A percentile compares a stretch with the other conserved stretches of the same genome.
These are phyloP conservation scores for Puccinia sorghi DNA, from an alignment of 1,284 basidiomycete species.

Conservation along the genomic window DNA sequence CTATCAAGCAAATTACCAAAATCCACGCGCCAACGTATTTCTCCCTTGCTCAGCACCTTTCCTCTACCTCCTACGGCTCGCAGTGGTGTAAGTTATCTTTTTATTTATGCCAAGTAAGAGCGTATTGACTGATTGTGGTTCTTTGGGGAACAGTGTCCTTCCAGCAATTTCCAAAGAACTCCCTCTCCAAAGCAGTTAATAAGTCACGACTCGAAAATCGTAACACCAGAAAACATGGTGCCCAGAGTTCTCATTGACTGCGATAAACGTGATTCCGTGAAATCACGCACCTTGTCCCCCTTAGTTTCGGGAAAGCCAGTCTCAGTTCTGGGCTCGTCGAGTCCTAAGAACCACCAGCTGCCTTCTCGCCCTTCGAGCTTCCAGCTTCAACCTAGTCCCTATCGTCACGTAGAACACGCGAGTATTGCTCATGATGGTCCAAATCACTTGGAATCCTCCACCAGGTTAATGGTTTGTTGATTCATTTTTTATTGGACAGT, in stretches of 20 bases:
- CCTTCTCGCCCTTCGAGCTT: not conserved
- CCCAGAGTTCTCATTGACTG: not conserved
- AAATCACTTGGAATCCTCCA: constrained; percentile 21
- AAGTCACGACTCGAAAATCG: not conserved
- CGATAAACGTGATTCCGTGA: not conserved
- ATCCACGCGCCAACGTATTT: not conserved
- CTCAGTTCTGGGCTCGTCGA: not conserved
- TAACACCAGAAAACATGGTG: not conserved
- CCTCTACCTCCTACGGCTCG: constrained; percentile 9
- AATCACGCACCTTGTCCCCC: not conserved
- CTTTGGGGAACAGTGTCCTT: not conserved
- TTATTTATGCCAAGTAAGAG: not conserved
- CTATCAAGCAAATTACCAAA: not conserved
- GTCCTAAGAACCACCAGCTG: not conserved
- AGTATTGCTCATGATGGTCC: constrained; percentile 13
- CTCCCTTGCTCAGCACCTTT: not conserved
- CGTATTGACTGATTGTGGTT: not conserved
- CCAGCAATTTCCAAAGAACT: constrained; percentile 6
- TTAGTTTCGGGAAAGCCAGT: constrained; percentile 9
- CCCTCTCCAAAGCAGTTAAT: constrained; percentile 8
- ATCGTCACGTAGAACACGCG: constrained; percentile 8
- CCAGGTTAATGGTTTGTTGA: constrained; percentile 26
- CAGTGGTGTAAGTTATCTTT: constrained; percentile 2
- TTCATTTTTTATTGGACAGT: not conserved
- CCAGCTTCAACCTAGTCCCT: constrained; percentile 28